Conservation (phyloP, 1,284 basidiomycete genomes). For the Ganoderma lingzhi region DNA sequence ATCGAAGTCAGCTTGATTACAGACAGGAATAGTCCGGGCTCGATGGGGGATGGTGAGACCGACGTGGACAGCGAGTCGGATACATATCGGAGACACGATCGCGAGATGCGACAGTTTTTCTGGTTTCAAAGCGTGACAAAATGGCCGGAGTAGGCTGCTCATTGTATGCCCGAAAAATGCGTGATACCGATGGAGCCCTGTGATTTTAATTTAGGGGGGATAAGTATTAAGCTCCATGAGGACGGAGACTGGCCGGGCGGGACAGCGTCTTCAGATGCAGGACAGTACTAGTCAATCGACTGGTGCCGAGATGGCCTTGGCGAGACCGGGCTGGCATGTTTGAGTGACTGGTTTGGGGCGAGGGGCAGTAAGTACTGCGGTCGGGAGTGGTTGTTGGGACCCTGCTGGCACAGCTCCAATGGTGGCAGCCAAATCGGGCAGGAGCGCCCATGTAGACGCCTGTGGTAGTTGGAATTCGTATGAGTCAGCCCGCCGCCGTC, state of each 20-base stretch:
- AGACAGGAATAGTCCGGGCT: conserved; percentile 24
- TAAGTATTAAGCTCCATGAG: conserved; percentile 17
- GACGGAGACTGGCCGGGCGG: conserved; percentile 15
- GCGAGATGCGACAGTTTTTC: conserved; percentile 23
- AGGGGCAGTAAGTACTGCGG: not conserved
- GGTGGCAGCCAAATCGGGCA: conserved; percentile 6
- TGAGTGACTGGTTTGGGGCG: not conserved
- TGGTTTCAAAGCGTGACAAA: conserved; percentile 23
- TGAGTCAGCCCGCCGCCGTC: not conserved
- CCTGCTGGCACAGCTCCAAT: not conserved
- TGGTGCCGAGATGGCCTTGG: not conserved
- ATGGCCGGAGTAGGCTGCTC: conserved; percentile 13
- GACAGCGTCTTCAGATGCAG: not conserved
- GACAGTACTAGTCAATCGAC: not conserved
- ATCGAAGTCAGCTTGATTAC: conserved; percentile 18
- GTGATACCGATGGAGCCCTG: conserved; percentile 23
- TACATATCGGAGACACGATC: conserved; percentile 26
- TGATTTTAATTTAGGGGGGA: conserved; percentile 32
- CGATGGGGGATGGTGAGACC: conserved; percentile 28
- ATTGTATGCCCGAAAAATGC: conserved; percentile 29
- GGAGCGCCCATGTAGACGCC: conserved; percentile 11
- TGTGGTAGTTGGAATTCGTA: not conserved
- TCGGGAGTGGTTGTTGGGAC: not conserved
- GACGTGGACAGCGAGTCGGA: conserved; percentile 17
- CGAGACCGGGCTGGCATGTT: not conserved